These are phyloP conservation scores for Lizonia empirigonia DNA, from an alignment of 2,329 filamentous ascomycete species.

Conservation along the genomic window DNA sequence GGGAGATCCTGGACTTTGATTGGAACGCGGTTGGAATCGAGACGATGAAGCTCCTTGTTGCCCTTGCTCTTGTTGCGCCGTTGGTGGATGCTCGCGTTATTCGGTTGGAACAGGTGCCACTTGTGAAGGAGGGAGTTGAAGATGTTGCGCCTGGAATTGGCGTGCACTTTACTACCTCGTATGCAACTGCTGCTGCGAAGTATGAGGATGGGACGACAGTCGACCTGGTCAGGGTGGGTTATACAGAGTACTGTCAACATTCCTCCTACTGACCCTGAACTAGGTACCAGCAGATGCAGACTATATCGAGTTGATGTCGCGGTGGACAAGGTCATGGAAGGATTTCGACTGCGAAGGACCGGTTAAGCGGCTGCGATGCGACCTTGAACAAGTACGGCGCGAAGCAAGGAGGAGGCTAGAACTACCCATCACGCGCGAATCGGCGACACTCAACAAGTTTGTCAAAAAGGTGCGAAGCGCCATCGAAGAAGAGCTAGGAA, in stretches of 20 bases:
- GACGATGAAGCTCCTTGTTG: conserved; percentile 15
- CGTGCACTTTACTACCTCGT: conserved; percentile 37
- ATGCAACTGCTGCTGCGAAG: conserved; percentile 32
- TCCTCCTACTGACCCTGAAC: not conserved
- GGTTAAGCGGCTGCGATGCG: conserved; percentile 7
- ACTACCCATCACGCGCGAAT: conserved; percentile 21
- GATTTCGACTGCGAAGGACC: conserved; percentile 11
- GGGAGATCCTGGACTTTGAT: conserved; percentile 6
- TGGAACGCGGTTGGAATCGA: not conserved
- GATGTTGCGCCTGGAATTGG: conserved; percentile 24
- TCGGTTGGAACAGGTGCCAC: not conserved
- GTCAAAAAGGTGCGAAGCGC: conserved; percentile 20
- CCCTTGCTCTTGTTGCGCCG: conserved; percentile 17
- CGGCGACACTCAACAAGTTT: conserved; percentile 24
- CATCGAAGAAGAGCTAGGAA: conserved; percentile 24
- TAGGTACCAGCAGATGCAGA: conserved; percentile 26
- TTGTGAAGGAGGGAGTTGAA: conserved; percentile 4
- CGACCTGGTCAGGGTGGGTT: conserved; percentile 28
- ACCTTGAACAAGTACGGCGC: conserved; percentile 11
- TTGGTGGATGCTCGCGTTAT: conserved; percentile 16
- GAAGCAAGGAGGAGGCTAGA: conserved; percentile 16
- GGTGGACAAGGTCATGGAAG: conserved; percentile 23
- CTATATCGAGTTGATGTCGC: conserved; percentile 32
- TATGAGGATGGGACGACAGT: conserved; percentile 31
- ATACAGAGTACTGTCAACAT: not conserved